Conservation (phyloP, 2,329 filamentous ascomycete species). For the Domatiomyces globalis region DNA sequence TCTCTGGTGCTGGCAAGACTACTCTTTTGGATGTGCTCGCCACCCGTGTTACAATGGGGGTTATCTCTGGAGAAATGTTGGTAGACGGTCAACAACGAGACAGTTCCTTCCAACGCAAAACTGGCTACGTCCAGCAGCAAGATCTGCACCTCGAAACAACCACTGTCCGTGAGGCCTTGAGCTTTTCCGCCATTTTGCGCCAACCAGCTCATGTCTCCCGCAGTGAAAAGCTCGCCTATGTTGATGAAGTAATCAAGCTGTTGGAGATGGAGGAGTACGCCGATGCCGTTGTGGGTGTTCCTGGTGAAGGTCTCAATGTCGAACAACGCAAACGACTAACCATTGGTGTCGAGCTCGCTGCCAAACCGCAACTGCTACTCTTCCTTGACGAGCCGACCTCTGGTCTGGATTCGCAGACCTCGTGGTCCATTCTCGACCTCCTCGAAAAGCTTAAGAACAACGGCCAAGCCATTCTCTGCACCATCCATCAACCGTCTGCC, state of each 20-base stretch:
- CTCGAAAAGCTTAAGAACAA: slow-evolving; percentile 79
- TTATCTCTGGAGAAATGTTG: slow-evolving; percentile 77
- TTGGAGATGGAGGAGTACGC: slow-evolving; percentile 83
- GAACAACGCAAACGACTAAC: slow-evolving; percentile 64
- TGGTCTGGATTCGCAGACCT: slow-evolving; percentile 83
- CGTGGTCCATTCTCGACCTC: slow-evolving; percentile 79
- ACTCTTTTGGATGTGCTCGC: slow-evolving; percentile 78
- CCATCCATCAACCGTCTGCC: slow-evolving; percentile 92
- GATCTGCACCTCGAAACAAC: slow-evolving; percentile 75
- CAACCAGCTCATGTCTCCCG: slow-evolving; percentile 62
- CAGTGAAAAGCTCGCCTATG: slow-evolving; percentile 70
- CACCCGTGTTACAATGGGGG: slow-evolving; percentile 73
- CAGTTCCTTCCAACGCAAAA: slow-evolving; percentile 77
- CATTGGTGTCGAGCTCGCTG: slow-evolving; percentile 89
- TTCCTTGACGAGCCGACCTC: slow-evolving; percentile 94
- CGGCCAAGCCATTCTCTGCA: slow-evolving; percentile 89
- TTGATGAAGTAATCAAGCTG: slow-evolving; percentile 79
- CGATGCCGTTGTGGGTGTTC: slow-evolving; percentile 79
- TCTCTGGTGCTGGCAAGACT: slow-evolving; percentile 86
- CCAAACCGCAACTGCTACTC: slow-evolving; percentile 74
- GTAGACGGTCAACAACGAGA: slow-evolving; percentile 63
- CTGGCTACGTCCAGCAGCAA: slow-evolving; percentile 83
- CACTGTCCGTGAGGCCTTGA: slow-evolving; percentile 76
- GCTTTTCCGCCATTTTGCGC: slow-evolving; percentile 72
- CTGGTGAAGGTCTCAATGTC: slow-evolving; percentile 55